These are phyloP conservation scores for Leptographium lundbergii DNA, from an alignment of 2,329 filamentous ascomycete species.

Conservation along the genomic window DNA sequence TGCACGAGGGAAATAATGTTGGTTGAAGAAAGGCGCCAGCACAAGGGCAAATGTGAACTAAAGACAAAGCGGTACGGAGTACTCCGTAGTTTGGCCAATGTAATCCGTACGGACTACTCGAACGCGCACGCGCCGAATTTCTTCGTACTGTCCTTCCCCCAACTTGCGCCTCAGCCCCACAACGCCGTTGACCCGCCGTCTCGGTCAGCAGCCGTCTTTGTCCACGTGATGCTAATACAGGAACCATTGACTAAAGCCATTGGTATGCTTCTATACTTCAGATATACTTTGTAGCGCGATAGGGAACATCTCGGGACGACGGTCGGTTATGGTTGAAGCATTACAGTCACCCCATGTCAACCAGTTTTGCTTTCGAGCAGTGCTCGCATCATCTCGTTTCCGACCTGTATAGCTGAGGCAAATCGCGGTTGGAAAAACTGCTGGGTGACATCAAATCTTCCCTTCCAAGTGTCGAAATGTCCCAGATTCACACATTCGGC, in stretches of 20 bases:
- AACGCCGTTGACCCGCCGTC: neutral
- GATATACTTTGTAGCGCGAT: too few relatives aligned
- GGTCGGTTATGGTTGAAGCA: too few relatives aligned
- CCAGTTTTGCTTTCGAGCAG: too few relatives aligned
- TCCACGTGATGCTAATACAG: neutral
- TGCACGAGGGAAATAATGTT: neutral
- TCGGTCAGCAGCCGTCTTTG: neutral
- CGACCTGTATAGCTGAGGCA: slow-evolving; percentile 71
- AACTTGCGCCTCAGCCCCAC: neutral
- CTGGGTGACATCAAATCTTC: slow-evolving; percentile 84
- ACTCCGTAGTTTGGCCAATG: neutral
- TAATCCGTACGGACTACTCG: neutral
- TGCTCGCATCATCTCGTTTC: slow-evolving; percentile 75
- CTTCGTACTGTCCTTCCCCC: neutral
- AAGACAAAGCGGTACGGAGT: too few relatives aligned
- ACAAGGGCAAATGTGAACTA: neutral
- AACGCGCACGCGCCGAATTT: slow-evolving; percentile 1
- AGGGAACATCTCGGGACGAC: too few relatives aligned
- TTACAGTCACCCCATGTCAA: too few relatives aligned
- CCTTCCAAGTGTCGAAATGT: slow-evolving; percentile 84
- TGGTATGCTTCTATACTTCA: too few relatives aligned
- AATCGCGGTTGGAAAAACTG: slow-evolving; percentile 86
- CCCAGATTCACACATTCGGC: slow-evolving; percentile 84
- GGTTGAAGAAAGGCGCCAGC: neutral
- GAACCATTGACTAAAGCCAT: neutral